Base-by-base conservation (phyloP, 345 rosid species). In the Adansonia digitata region DNA sequence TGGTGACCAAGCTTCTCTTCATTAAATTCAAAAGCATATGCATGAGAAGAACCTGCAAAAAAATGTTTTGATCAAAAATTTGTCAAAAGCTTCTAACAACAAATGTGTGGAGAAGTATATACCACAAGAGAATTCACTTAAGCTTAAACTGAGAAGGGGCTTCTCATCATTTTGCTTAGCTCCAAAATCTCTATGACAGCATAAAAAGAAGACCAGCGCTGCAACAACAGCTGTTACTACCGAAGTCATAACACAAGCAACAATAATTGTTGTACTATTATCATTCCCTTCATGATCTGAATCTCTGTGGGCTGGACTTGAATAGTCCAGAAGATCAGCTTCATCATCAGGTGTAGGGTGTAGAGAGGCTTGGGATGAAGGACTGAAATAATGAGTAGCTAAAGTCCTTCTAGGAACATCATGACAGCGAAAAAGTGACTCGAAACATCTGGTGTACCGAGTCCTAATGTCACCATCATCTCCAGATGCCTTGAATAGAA, bases 101-200 rank as follows among this genome's bases (percentile, higher is more conserved):
- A 31, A n/a, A 20, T 22, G 31, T 35, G 51, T 7, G 9, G 45
- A 24, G 43, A 46, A 74, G 71, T 35, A 79, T 27, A 40, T 90
- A 93, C 97, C 93, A 60, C 74, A 48, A 69, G 97, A 89, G 81
- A 83, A 84, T 63, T 91, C 94, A 37, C 82, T 88, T 77, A 84
- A 73, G 88, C 96, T 91, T 82, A 93, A 82, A 85, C 92, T 84
- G 79, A 95, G 97, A 78, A 95, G 98, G 71, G 97, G 99, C 45
- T 87, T 86, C 70, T 93, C 97, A 74, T 95, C 99, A 77, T 89
- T 90, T 79, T 31, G 85, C 74, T 82, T 76, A 69, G 18, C 81
- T 71, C 77, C 81, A 79, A 84, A 70, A 42, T 87, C 82, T 74
- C 75, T 84, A 57, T 69, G 72, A 77, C 87, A 93, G 80, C 92